Evolutionary conservation across 2,329 filamentous ascomycete species (phyloP).

Genomic region (Bipolaris zeicola): DNA sequence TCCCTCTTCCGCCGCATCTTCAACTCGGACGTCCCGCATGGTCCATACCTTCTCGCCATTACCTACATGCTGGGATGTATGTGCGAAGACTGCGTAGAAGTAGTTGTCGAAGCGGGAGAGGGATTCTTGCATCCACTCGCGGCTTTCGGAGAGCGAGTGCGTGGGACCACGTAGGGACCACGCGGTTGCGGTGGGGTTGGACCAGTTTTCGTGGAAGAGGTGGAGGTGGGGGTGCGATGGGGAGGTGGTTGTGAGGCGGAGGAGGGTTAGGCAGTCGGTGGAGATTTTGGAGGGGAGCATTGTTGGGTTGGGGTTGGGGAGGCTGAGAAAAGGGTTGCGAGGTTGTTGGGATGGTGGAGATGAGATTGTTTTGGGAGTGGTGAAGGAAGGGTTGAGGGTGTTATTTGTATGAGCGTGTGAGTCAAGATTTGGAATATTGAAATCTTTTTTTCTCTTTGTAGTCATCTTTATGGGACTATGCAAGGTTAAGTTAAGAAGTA

Average conservation of each 20-base stretch:
- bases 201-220: conserved; percentile 39
- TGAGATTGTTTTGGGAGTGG: no score
- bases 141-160: conserved; percentile 24
- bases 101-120: conserved; percentile 14
- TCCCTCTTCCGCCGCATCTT: not conserved
- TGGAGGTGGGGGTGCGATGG: conserved; percentile 27
- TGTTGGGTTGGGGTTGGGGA: no score
- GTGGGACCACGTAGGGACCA: conserved; percentile 35
- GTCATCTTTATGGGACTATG: no score
- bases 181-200: conserved; percentile 25
- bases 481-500: no score
- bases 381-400: not conserved
- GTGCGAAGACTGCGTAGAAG: conserved; percentile 23
- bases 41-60: not conserved
- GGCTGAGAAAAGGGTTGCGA: no score
- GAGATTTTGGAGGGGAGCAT: conserved; percentile 13
- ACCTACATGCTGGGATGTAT: not conserved
- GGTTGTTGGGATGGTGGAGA: not conserved
- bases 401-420: no score
- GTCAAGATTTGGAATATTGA: no score
- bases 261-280: conserved; percentile 32
- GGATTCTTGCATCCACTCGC: conserved; percentile 26
- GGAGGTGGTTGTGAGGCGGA: conserved; percentile 27
- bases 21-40: not conserved
- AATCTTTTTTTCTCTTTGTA: no score